Percentiles rank a stretch among this genome's conserved stretches.
These are phyloP conservation scores for Pleurotus tuber-regium DNA, from an alignment of 768 basidiomycete species.

Conservation along the genomic window DNA sequence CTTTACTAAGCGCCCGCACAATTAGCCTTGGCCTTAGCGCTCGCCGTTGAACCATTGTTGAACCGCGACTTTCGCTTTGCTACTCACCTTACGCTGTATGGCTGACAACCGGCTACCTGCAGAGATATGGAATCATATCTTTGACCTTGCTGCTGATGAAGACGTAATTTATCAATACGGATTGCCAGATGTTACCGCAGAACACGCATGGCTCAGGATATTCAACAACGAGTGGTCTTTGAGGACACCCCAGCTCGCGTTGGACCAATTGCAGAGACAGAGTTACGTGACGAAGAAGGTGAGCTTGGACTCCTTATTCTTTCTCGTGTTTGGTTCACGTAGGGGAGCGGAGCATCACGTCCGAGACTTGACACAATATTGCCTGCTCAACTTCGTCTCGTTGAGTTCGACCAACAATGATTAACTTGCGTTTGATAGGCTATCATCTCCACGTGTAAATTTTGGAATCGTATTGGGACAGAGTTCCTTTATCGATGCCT, in stretches of 20 bases:
- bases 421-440: conserved; percentile 41
- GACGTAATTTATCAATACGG: conserved; percentile 62
- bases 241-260: conserved; percentile 55
- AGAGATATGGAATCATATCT: conserved; percentile 70
- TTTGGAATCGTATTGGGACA: conserved; percentile 58
- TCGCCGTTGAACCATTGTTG: not conserved
- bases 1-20: too few relatives aligned
- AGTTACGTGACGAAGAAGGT: conserved; percentile 73
- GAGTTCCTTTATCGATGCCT: conserved; percentile 70
- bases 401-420: conserved; percentile 2
- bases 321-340: too few relatives aligned
- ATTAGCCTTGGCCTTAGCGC: too few relatives aligned
- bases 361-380: too few relatives aligned
- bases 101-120: conserved; percentile 44
- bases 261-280: conserved; percentile 54
- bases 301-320: conserved; percentile 12
- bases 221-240: conserved; percentile 50
- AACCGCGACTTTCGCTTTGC: not conserved
- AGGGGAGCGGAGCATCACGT: too few relatives aligned
- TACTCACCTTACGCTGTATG: not conserved
- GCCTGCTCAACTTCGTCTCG: not conserved
- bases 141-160: conserved; percentile 69
- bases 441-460: conserved; percentile 64
- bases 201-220: conserved; percentile 63
- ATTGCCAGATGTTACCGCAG: conserved; percentile 60